These are phyloP conservation scores for Sarocladium kiliense DNA, from an alignment of 2,329 filamentous ascomycete species.

Conservation along the genomic window DNA sequence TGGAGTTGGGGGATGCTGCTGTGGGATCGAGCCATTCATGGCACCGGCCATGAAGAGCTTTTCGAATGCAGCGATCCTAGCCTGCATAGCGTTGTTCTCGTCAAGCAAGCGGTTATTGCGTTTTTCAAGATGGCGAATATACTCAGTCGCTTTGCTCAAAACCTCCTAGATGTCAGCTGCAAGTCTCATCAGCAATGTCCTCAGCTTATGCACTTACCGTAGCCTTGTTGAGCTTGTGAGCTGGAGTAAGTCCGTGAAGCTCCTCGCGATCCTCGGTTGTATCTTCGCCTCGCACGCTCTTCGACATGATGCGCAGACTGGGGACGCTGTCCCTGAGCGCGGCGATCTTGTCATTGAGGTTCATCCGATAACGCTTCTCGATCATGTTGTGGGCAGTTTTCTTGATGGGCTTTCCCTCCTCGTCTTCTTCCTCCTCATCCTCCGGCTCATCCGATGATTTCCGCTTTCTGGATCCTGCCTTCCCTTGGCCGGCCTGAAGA, in stretches of 20 bases:
- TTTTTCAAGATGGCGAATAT: conserved; percentile 90
- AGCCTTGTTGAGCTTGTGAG: conserved; percentile 96
- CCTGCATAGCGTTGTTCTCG: conserved; percentile 75
- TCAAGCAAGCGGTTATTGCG: conserved; percentile 77
- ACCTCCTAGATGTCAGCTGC: conserved; percentile 41
- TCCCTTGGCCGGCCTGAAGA: conserved; percentile 25
- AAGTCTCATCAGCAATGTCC: not conserved
- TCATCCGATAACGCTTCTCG: conserved; percentile 93
- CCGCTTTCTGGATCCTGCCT: conserved; percentile 55
- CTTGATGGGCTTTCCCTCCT: conserved; percentile 58
- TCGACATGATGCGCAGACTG: conserved; percentile 78
- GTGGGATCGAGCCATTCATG: conserved; percentile 55
- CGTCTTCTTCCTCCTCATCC: conserved; percentile 50
- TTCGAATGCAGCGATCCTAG: conserved; percentile 67
- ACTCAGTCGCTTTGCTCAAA: conserved; percentile 91
- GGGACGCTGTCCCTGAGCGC: conserved; percentile 89
- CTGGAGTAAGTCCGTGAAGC: conserved; percentile 67
- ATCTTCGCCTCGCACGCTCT: conserved; percentile 63
- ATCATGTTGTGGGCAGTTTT: conserved; percentile 99
- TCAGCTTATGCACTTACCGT: conserved; percentile 48
- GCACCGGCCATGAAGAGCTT: conserved; percentile 77
- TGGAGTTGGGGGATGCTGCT: conserved; percentile 43
- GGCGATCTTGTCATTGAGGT: conserved; percentile 95
- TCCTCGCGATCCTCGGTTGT: conserved; percentile 73
- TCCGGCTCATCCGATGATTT: conserved; percentile 58